Conservation (phyloP, 169 alveolate genomes). For the Plasmodium malariae region DNA sequence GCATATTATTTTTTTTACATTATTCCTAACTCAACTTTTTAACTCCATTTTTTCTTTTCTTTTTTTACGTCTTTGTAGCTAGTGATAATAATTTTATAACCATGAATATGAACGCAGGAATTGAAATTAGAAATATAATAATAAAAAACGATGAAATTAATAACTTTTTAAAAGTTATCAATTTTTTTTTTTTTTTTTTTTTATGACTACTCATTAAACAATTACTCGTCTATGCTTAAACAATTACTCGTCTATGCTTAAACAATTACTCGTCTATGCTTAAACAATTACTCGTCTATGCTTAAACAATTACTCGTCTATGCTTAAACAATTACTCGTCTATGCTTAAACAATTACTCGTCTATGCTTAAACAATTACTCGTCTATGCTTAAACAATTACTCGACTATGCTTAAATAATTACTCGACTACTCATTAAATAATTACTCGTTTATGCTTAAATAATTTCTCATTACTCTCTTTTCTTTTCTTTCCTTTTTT, state of each 20-base stretch:
- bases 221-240: not conserved
- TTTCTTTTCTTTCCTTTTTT: not conserved
- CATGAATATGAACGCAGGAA: conserved; percentile 61
- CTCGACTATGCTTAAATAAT: not conserved
- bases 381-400: not conserved
- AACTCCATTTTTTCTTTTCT: too few species aligned
- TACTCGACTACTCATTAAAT: not conserved
- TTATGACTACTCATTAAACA: not conserved
- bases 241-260: too few species aligned
- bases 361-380: not conserved
- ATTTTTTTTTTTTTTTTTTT: not conserved
- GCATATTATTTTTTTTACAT: not conserved
- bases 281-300: not conserved
- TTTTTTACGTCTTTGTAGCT: conserved; percentile 6
- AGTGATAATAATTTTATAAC: conserved; percentile 50
- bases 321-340: not conserved
- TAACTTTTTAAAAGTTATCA: conserved; percentile 54
- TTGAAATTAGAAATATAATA: conserved; percentile 57
- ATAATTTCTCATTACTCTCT: not conserved
- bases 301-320: not conserved
- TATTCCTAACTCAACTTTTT: not conserved
- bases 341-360: not conserved
- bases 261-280: not conserved
- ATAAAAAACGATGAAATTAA: conserved; percentile 67
- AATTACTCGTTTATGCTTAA: not conserved